Percentiles rank a stretch among this genome's conserved stretches.
Evolutionary conservation across 2,329 filamentous ascomycete genomes (phyloP).

Genomic region (Fusarium oxysporum): DNA sequence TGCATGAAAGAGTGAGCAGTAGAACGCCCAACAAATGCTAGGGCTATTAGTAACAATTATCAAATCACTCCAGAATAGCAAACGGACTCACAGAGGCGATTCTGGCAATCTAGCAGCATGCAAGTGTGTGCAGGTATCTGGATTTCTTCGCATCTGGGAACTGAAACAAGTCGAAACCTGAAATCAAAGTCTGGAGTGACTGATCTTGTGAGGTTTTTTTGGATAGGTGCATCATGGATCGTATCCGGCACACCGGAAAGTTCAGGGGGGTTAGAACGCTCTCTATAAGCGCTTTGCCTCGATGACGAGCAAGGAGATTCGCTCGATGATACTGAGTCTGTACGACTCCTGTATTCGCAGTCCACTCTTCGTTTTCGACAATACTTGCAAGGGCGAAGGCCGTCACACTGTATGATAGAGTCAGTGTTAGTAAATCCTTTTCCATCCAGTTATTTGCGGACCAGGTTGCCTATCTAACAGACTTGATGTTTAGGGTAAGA

Average conservation of each 20-base stretch:
- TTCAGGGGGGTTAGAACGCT: neutral
- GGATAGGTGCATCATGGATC: neutral
- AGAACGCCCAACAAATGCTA: conserved; percentile 73
- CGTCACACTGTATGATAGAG: conserved; percentile 64
- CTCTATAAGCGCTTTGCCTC: neutral
- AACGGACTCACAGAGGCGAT: conserved; percentile 62
- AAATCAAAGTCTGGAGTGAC: neutral
- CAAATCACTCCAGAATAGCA: neutral
- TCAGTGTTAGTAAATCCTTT: conserved; percentile 1
- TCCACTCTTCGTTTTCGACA: conserved; percentile 59
- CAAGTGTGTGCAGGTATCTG: conserved; percentile 65
- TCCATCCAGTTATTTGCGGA: neutral
- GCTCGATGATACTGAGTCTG: neutral
- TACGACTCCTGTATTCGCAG: conserved; percentile 18
- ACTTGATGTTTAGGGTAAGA: neutral
- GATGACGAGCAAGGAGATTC: conserved; percentile 1
- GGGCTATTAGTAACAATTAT: conserved; percentile 21
- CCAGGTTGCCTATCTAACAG: neutral
- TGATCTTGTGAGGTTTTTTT: neutral
- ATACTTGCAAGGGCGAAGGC: conserved; percentile 66
- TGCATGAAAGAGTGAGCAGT: conserved; percentile 71
- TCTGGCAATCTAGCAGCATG: conserved; percentile 70
- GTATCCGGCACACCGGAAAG: neutral
- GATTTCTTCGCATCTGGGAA: conserved; percentile 63
- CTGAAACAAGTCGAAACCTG: neutral